Conservation (phyloP, 345 rosid species). For the Citrus trifoliata region DNA sequence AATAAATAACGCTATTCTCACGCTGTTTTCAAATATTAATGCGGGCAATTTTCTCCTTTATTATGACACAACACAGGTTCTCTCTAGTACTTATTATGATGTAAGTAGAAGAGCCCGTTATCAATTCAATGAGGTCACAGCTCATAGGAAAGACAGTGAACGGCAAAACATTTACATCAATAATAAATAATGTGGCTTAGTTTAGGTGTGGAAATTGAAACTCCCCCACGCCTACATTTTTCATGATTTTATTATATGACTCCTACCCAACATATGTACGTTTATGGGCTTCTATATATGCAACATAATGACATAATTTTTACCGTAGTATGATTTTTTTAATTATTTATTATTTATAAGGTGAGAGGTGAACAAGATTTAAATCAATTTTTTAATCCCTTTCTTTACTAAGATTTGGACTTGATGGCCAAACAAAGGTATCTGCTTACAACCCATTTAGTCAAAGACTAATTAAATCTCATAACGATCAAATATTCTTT, state of each 20-base stretch:
- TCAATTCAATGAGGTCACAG: constrained; percentile 8
- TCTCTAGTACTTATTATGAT: constrained; percentile 1
- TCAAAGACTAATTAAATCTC: too few species aligned
- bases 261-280: neutral
- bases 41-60: constrained; percentile 9
- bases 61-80: constrained; percentile 9
- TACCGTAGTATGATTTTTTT: too few species aligned
- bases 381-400: too few species aligned
- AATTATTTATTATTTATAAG: too few species aligned
- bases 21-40: constrained; percentile 17
- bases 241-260: neutral
- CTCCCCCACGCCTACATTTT: neutral
- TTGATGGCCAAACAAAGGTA: too few species aligned
- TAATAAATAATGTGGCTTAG: neutral
- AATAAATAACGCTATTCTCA: constrained; percentile 8
- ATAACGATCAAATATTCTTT: too few species aligned
- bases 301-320: neutral
- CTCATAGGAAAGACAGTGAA: neutral
- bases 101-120: neutral
- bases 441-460: too few species aligned
- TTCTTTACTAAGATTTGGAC: too few species aligned
- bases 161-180: neutral
- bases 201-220: neutral
- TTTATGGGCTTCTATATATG: too few species aligned
- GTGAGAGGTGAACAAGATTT: too few species aligned